Percentiles rank a stretch among this genome's conserved stretches.
These are phyloP conservation scores for Umbelopsis vinacea DNA, from an alignment of 192 early-diverging fungal species.

Conservation along the genomic window DNA sequence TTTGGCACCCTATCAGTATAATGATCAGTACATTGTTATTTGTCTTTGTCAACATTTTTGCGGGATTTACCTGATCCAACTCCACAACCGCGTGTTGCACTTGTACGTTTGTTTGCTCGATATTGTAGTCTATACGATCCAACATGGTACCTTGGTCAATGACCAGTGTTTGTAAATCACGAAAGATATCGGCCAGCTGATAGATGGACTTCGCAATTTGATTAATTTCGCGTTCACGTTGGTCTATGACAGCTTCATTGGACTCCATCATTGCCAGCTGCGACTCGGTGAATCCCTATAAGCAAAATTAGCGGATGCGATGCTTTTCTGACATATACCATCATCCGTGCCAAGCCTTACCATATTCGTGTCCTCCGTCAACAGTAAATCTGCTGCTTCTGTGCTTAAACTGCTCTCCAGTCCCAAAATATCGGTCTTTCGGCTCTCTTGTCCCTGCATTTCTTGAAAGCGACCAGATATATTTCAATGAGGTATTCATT, in stretches of 20 bases:
- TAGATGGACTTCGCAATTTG: constrained; percentile 92
- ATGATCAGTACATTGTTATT: not conserved
- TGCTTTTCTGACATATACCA: constrained; percentile 23
- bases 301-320: not conserved
- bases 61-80: constrained; percentile 66
- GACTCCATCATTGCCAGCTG: constrained; percentile 78
- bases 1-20: constrained; percentile 60
- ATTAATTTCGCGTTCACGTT: constrained; percentile 91
- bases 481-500: not conserved
- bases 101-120: constrained; percentile 82
- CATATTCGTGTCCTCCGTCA: constrained; percentile 47
- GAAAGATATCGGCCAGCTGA: constrained; percentile 89
- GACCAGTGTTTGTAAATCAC: constrained; percentile 92
- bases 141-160: constrained; percentile 97
- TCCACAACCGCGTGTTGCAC: constrained; percentile 86
- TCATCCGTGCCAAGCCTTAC: constrained; percentile 20
- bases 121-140: constrained; percentile 97
- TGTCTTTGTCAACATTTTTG: no score
- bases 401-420: constrained; percentile 32
- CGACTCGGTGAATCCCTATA: constrained; percentile 83
- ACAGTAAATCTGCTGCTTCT: constrained; percentile 36
- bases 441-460: constrained; percentile 43
- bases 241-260: constrained; percentile 76
- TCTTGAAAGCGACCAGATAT: constrained; percentile 29
- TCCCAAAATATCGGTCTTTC: constrained; percentile 42